These are phyloP conservation scores for Penicillium janthinellum DNA, from an alignment of 2,329 filamentous ascomycete genomes.

Conservation along the genomic window DNA sequence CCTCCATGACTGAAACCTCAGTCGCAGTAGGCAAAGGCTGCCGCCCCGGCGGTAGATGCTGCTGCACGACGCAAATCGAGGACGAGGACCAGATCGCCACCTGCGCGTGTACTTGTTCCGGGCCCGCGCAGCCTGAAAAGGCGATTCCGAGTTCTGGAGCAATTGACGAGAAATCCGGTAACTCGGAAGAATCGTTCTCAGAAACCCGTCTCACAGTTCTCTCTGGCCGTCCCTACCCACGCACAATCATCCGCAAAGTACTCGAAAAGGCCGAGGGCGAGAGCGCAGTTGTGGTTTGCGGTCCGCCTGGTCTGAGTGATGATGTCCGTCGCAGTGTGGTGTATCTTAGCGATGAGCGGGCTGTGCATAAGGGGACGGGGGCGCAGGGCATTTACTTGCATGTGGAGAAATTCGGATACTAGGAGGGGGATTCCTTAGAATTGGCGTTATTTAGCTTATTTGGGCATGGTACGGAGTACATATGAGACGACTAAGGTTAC, in stretches of 20 bases:
- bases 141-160: slow-evolving; percentile 7
- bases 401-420: slow-evolving; percentile 59
- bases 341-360: slow-evolving; percentile 63
- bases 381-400: slow-evolving; percentile 66
- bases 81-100: slow-evolving; percentile 45
- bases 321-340: slow-evolving; percentile 59
- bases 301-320: slow-evolving; percentile 57
- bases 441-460: not conserved
- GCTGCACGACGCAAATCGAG: slow-evolving; percentile 52
- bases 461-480: not conserved
- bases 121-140: slow-evolving; percentile 12
- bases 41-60: slow-evolving; percentile 45
- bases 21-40: slow-evolving; percentile 20
- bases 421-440: not conserved
- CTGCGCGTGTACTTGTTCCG: slow-evolving; percentile 42
- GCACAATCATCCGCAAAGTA: slow-evolving; percentile 55
- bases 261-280: slow-evolving; percentile 64
- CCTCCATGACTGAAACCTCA: slow-evolving; percentile 9
- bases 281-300: slow-evolving; percentile 65
- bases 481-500: slow-evolving; percentile 1
- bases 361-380: slow-evolving; percentile 67
- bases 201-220: slow-evolving; percentile 33
- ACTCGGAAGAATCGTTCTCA: not conserved
- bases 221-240: slow-evolving; percentile 56
- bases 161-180: slow-evolving; percentile 8